These are phyloP conservation scores for Ulota crispa DNA, from an alignment of 225 moss, liverwort and hornwort species.

Conservation along the genomic window DNA sequence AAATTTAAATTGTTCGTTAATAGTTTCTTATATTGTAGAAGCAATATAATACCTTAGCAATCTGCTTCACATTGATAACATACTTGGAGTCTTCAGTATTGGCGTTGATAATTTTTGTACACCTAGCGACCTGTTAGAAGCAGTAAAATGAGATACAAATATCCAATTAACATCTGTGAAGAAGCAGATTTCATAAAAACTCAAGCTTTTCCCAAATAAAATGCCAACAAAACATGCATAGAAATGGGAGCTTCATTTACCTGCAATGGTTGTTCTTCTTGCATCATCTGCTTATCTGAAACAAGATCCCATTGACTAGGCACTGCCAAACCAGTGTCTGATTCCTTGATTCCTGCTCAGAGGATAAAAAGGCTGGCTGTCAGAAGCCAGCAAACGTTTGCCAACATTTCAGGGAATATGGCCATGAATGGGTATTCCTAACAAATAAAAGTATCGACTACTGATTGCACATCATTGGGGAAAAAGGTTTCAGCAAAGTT, in stretches of 20 bases:
- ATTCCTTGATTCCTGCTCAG: slow-evolving; percentile 88
- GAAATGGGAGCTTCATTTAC: slow-evolving; percentile 24
- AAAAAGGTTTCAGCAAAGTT: not conserved
- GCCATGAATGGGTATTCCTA: not conserved
- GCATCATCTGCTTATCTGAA: slow-evolving; percentile 98
- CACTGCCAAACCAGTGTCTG: slow-evolving; percentile 87
- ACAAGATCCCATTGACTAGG: slow-evolving; percentile 99
- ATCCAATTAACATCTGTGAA: not conserved
- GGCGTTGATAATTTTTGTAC: slow-evolving; percentile 95
- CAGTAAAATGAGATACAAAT: not conserved
- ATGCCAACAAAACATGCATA: not conserved
- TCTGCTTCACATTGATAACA: slow-evolving; percentile 95
- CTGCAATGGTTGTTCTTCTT: slow-evolving; percentile 93
- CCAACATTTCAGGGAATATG: not conserved
- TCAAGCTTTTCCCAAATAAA: not conserved
- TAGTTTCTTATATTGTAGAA: not conserved
- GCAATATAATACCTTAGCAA: slow-evolving; percentile 67
- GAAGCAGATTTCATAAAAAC: not conserved
- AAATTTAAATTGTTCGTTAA: not conserved
- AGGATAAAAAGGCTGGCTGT: not conserved
- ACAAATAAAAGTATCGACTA: not conserved
- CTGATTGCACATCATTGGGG: not conserved
- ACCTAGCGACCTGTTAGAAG: slow-evolving; percentile 77
- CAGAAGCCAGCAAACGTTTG: not conserved
- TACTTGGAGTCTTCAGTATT: slow-evolving; percentile 92